phyloP scores from a whole-genome alignment of 2,329 filamentous ascomycete species.

The Ophiostoma quercus region DNA sequence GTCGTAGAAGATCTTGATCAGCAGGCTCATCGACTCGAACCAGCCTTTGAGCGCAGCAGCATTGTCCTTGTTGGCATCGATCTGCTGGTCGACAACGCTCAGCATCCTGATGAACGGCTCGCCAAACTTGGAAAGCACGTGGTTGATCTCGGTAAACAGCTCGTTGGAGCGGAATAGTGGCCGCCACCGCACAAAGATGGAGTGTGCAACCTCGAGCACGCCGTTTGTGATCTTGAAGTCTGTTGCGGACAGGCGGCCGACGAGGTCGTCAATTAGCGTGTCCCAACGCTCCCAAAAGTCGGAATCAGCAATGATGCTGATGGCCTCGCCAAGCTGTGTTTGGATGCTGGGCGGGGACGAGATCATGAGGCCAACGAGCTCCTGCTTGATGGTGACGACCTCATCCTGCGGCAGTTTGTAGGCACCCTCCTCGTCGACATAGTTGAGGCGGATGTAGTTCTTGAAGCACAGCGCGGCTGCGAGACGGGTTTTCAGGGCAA shows the following conservation, averaged over 20 bases:
- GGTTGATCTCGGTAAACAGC: conserved; percentile 91
- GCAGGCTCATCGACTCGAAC: conserved; percentile 79
- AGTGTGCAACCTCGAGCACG: conserved; percentile 94
- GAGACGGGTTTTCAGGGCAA: conserved; percentile 73
- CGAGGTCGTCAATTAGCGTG: conserved; percentile 77
- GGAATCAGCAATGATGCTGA: conserved; percentile 94
- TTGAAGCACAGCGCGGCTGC: conserved; percentile 93
- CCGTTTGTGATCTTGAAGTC: conserved; percentile 85
- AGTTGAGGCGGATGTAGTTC: conserved; percentile 93
- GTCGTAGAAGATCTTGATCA: conserved; percentile 91
- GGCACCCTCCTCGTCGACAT: conserved; percentile 89
- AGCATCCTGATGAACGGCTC: conserved; percentile 76
- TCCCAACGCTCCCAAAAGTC: conserved; percentile 97
- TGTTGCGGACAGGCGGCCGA: conserved; percentile 74
- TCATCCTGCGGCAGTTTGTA: conserved; percentile 82
- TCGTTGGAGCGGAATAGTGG: conserved; percentile 90
- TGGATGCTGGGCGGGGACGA: conserved; percentile 81
- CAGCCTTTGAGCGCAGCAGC: conserved; percentile 68
- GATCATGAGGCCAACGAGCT: conserved; percentile 96
- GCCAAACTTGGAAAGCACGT: conserved; percentile 83
- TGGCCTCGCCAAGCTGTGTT: conserved; percentile 89
- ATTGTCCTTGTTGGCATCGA: conserved; percentile 71
- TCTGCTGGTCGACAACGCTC: conserved; percentile 64
- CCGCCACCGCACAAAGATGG: conserved; percentile 94
- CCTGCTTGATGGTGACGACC: conserved; percentile 84